Conservation (phyloP, 176 grass and related monocot genomes). For the Sorghum bicolor region DNA sequence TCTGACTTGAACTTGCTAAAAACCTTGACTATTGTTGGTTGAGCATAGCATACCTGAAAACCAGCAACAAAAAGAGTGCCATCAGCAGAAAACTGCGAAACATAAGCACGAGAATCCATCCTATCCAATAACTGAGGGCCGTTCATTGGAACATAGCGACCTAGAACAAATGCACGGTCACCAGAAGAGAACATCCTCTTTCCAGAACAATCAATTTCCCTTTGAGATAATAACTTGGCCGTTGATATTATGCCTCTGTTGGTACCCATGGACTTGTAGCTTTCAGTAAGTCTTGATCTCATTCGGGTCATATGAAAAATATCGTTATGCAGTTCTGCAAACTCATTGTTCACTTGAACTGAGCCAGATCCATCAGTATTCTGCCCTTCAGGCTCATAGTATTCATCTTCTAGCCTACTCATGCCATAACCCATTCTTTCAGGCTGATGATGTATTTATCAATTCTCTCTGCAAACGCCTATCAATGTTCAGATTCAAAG, state of each 20-base stretch:
- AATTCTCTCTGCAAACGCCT: slow-evolving; percentile 9
- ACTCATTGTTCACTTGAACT: slow-evolving; percentile 37
- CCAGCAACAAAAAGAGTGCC: slow-evolving; percentile 80
- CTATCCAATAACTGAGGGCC: slow-evolving; percentile 51
- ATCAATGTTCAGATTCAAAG: slow-evolving; percentile 15
- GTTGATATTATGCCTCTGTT: slow-evolving; percentile 40
- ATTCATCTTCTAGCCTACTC: slow-evolving; percentile 47
- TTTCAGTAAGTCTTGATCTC: slow-evolving; percentile 58
- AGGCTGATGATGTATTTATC: not conserved
- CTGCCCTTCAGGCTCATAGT: slow-evolving; percentile 23
- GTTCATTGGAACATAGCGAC: slow-evolving; percentile 56
- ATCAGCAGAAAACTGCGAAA: slow-evolving; percentile 78
- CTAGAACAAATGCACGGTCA: slow-evolving; percentile 64
- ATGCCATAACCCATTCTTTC: slow-evolving; percentile 51
- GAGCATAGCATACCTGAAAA: slow-evolving; percentile 58
- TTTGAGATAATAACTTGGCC: slow-evolving; percentile 58
- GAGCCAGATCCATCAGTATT: slow-evolving; percentile 39
- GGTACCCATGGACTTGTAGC: slow-evolving; percentile 36
- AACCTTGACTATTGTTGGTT: not conserved
- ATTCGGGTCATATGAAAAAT: slow-evolving; percentile 70
- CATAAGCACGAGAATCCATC: slow-evolving; percentile 69
- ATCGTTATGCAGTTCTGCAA: slow-evolving; percentile 63
- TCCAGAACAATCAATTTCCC: slow-evolving; percentile 59
- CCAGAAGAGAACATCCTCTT: slow-evolving; percentile 58
- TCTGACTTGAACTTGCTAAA: not conserved